Percentiles rank a stretch among this genome's conserved stretches.
Evolutionary conservation across 1,284 basidiomycete species (phyloP).

Genomic region (Melampsora medusae): DNA sequence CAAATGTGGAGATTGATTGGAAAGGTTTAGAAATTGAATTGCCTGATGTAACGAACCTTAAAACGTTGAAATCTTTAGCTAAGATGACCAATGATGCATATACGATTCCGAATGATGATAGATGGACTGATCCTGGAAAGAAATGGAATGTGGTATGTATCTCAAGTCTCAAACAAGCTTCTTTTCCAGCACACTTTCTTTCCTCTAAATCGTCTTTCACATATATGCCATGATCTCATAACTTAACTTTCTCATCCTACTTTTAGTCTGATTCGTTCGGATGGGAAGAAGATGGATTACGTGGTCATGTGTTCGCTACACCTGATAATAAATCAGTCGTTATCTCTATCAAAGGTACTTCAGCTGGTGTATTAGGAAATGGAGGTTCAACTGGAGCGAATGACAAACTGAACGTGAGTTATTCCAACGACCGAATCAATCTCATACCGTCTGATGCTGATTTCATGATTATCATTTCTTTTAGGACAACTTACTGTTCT

Average conservation of each 20-base stretch:
- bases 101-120: conserved; percentile 54
- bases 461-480: not conserved
- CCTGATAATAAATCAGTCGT: conserved; percentile 78
- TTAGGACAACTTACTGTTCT: conserved; percentile 88
- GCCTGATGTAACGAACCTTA: conserved; percentile 70
- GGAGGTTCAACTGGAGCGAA: conserved; percentile 83
- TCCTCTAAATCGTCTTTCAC: conserved; percentile 25
- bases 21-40: conserved; percentile 11
- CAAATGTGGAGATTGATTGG: conserved; percentile 15
- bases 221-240: not conserved
- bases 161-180: conserved; percentile 46
- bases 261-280: conserved; percentile 77
- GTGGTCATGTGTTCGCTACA: conserved; percentile 71
- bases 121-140: conserved; percentile 73
- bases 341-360: conserved; percentile 91
- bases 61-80: conserved; percentile 76
- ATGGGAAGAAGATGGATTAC: conserved; percentile 84
- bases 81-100: conserved; percentile 96
- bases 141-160: conserved; percentile 67
- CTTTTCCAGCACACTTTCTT: conserved; percentile 40
- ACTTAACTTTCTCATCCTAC: not conserved
- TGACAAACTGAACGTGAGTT: conserved; percentile 75
- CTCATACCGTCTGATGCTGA: not conserved
- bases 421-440: not conserved
- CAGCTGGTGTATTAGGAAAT: conserved; percentile 69